phyloP scores from a whole-genome alignment of 2,329 filamentous ascomycete genomes.

The Penicillium verrucosum region DNA sequence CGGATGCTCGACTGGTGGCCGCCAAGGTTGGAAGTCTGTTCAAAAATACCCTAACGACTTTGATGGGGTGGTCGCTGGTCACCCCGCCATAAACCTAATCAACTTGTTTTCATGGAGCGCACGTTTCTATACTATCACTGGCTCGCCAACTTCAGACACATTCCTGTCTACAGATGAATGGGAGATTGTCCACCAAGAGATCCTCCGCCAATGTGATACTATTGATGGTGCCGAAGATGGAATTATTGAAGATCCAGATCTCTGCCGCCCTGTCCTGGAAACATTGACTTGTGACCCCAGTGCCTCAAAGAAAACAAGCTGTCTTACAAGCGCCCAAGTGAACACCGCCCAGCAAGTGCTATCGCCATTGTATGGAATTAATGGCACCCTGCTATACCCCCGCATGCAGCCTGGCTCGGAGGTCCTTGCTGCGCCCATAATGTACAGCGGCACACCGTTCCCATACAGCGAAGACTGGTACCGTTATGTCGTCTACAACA shows the following conservation, averaged over 20 bases:
- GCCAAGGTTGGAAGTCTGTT: constrained; percentile 48
- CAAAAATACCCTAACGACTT: constrained; percentile 49
- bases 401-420: constrained; percentile 38
- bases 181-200: constrained; percentile 35
- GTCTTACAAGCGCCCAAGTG: constrained; percentile 32
- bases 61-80: constrained; percentile 48
- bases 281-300: constrained; percentile 30
- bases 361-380: constrained; percentile 32
- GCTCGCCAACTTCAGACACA: constrained; percentile 33
- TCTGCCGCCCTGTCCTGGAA: constrained; percentile 34
- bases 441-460: constrained; percentile 40
- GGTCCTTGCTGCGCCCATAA: constrained; percentile 23
- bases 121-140: constrained; percentile 42
- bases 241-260: constrained; percentile 38
- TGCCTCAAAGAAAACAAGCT: constrained; percentile 19
- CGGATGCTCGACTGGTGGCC: constrained; percentile 50
- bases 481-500: constrained; percentile 43
- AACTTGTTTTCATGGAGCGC: constrained; percentile 45
- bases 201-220: constrained; percentile 35
- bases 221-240: constrained; percentile 34
- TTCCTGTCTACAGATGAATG: constrained; percentile 31
- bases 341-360: constrained; percentile 31
- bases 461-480: constrained; percentile 44
- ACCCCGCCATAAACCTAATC: constrained; percentile 45
- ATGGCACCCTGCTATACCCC: constrained; percentile 33